Evolutionary conservation across 169 alveolate genomes (phyloP).

Genomic region (Babesia divergens): DNA sequence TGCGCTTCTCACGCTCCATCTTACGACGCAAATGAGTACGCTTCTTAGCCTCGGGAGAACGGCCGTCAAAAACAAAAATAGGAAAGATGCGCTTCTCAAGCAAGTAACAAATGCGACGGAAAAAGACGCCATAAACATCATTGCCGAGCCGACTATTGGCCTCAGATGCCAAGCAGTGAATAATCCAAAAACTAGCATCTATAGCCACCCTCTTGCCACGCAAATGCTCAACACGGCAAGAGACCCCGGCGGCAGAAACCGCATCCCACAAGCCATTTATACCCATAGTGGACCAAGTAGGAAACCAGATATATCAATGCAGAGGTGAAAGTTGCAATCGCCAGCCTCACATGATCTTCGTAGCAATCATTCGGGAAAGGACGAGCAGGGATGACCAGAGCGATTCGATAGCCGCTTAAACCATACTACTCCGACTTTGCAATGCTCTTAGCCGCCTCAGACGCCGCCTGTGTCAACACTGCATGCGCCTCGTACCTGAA

Average conservation of each 20-base stretch:
- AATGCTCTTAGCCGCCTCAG: constrained; percentile 77
- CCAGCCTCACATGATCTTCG: neutral
- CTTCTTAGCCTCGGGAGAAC: constrained; percentile 84
- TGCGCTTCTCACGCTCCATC: constrained; percentile 31
- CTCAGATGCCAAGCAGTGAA: constrained; percentile 61
- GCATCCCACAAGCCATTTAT: constrained; percentile 62
- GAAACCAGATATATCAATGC: neutral
- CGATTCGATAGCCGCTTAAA: neutral
- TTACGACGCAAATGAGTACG: constrained; percentile 79
- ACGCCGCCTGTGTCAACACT: constrained; percentile 80
- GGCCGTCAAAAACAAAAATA: constrained; percentile 88
- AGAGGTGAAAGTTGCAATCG: neutral
- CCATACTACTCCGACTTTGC: constrained; percentile 19
- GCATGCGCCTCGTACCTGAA: constrained; percentile 85
- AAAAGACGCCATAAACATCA: constrained; percentile 72
- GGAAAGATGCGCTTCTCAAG: constrained; percentile 86
- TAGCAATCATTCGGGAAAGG: neutral
- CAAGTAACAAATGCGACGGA: constrained; percentile 84
- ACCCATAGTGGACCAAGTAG: constrained; percentile 29
- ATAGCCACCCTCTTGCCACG: constrained; percentile 55
- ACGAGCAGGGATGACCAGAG: neutral
- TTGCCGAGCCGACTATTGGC: constrained; percentile 35
- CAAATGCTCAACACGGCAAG: constrained; percentile 47
- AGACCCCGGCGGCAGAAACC: constrained; percentile 59
- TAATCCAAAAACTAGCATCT: constrained; percentile 66